phyloP scores from a whole-genome alignment of 2,329 filamentous ascomycete genomes.

The Microsporum audouinii region DNA sequence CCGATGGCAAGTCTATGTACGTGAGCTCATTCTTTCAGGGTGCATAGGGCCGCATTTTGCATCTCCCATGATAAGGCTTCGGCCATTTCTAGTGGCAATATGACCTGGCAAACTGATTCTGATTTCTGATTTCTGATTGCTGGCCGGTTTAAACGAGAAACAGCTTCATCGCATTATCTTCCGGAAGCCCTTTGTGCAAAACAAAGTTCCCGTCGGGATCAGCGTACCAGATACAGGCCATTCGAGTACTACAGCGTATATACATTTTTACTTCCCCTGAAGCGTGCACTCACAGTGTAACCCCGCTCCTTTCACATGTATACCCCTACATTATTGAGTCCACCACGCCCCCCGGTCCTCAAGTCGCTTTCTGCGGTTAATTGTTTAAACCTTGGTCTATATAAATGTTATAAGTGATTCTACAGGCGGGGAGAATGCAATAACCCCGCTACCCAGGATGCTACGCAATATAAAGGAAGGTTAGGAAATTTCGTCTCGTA shows the following conservation, averaged over 20 bases:
- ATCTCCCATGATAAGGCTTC: not conserved
- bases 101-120: not conserved
- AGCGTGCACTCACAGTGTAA: not conserved
- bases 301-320: not conserved
- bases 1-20: not conserved
- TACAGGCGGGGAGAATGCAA: not conserved
- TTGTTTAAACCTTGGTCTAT: not conserved
- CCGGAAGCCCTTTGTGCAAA: not conserved
- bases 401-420: not conserved
- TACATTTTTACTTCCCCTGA: not conserved
- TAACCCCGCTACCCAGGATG: not conserved
- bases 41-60: not conserved
- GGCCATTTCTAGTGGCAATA: not conserved
- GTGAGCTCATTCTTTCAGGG: not conserved
- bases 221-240: not conserved
- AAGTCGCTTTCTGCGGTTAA: not conserved
- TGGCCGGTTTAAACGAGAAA: not conserved
- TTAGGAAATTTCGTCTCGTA: not conserved
- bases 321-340: not conserved
- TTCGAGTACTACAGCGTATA: not conserved
- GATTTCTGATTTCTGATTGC: not conserved
- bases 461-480: not conserved
- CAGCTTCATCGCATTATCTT: not conserved
- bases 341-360: not conserved
- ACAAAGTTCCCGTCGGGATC: not conserved